A percentile compares a stretch with the other conserved stretches of the same genome.
These are phyloP conservation scores for Rhytidhysteron rufulum DNA, from an alignment of 2,329 filamentous ascomycete genomes.

Conservation along the genomic window DNA sequence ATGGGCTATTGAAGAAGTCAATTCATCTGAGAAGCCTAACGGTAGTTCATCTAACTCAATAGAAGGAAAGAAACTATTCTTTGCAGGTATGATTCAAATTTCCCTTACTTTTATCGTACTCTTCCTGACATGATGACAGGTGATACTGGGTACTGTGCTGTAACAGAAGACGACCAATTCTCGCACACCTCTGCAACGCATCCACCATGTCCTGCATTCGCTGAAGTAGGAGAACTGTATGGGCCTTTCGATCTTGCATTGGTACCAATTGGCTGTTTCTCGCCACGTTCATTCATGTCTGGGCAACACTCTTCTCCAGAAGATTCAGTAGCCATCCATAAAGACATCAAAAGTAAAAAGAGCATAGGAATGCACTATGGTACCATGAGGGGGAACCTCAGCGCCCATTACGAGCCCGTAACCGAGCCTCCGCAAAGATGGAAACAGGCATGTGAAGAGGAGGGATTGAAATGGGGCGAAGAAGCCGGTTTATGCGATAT, in stretches of 20 bases:
- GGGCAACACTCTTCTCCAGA: slow-evolving; percentile 46
- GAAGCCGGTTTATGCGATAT: slow-evolving; percentile 42
- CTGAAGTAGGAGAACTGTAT: slow-evolving; percentile 43
- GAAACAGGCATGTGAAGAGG: slow-evolving; percentile 41
- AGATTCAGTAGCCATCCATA: slow-evolving; percentile 47
- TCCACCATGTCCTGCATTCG: slow-evolving; percentile 46
- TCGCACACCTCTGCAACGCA: slow-evolving; percentile 31
- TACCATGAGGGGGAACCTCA: slow-evolving; percentile 44
- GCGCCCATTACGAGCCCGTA: slow-evolving; percentile 47
- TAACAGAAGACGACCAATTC: slow-evolving; percentile 24
- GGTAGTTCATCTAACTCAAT: neutral
- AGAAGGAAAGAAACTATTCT: slow-evolving; percentile 39
- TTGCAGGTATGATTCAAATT: slow-evolving; percentile 24
- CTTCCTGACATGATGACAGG: slow-evolving; percentile 19
- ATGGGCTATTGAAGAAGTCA: slow-evolving; percentile 40
- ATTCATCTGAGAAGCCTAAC: no score
- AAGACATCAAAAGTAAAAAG: slow-evolving; percentile 43
- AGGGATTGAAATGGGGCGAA: slow-evolving; percentile 36
- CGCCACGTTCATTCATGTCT: slow-evolving; percentile 43
- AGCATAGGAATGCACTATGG: slow-evolving; percentile 53
- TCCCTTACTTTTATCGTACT: neutral
- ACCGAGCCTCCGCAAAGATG: slow-evolving; percentile 45
- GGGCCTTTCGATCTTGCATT: slow-evolving; percentile 49
- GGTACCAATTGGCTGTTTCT: slow-evolving; percentile 48
- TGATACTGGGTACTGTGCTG: slow-evolving; percentile 47